Percentiles rank a stretch among this genome's conserved stretches.
These are phyloP conservation scores for Kokia cookei DNA, from an alignment of 441 rosid species.

Conservation along the genomic window DNA sequence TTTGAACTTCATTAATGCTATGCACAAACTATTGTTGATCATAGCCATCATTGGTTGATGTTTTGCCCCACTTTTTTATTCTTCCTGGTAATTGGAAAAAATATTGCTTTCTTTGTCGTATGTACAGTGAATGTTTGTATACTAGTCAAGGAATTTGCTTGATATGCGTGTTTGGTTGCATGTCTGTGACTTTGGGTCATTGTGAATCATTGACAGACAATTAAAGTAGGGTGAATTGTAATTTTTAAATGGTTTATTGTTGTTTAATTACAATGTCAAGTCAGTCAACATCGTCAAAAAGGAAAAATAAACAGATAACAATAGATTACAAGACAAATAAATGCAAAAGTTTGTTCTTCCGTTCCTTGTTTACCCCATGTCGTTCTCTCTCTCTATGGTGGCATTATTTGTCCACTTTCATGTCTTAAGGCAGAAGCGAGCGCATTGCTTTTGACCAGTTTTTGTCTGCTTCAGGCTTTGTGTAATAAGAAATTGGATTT, in stretches of 20 bases:
- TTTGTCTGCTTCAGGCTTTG: background rate
- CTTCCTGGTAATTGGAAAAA: background rate
- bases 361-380: background rate
- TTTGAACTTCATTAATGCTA: background rate
- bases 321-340: background rate
- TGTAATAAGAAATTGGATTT: slow-evolving; percentile 5
- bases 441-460: background rate
- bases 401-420: background rate
- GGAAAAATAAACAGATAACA: background rate
- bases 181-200: background rate
- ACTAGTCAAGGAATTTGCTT: background rate
- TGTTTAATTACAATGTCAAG: background rate
- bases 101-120: background rate
- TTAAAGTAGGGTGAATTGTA: background rate
- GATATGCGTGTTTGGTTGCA: background rate
- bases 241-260: background rate
- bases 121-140: background rate
- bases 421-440: background rate
- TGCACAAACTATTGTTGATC: background rate
- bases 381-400: background rate
- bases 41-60: background rate
- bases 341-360: background rate
- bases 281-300: background rate
- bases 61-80: background rate
- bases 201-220: background rate